phyloP scores from a whole-genome alignment of 305 asterid species.

The Euphrasia arctica region DNA sequence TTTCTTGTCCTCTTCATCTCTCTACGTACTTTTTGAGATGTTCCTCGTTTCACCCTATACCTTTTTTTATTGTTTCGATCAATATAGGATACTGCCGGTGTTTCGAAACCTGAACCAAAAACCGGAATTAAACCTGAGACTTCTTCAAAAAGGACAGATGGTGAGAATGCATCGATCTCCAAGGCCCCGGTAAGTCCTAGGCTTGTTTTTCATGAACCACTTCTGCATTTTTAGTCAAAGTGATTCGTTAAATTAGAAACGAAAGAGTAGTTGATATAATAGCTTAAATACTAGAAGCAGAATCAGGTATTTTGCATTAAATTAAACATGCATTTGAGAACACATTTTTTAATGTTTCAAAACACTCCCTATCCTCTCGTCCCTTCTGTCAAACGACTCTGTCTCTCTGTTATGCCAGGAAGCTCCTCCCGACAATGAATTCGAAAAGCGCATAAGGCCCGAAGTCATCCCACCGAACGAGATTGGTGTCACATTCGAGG shows the following conservation, averaged over 20 bases:
- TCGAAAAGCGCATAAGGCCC: slow-evolving; percentile 88
- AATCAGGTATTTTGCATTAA: no score
- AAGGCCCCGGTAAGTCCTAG: slow-evolving; percentile 57
- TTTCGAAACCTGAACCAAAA: slow-evolving; percentile 38
- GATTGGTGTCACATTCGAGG: slow-evolving; percentile 82
- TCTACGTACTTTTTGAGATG: slow-evolving; percentile 17
- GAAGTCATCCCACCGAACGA: slow-evolving; percentile 90
- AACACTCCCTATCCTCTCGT: background rate
- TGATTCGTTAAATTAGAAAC: background rate
- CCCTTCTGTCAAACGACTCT: background rate
- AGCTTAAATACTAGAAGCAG: no score
- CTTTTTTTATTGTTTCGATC: slow-evolving; percentile 16
- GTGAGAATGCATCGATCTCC: slow-evolving; percentile 44
- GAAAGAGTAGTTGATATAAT: background rate
- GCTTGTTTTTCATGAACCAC: slow-evolving; percentile 11
- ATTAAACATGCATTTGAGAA: no score
- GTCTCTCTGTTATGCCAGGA: slow-evolving; percentile 43
- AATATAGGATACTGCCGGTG: slow-evolving; percentile 42
- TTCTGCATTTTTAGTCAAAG: background rate
- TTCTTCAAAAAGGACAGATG: slow-evolving; percentile 46
- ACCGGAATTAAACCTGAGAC: slow-evolving; percentile 48
- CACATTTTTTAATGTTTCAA: no score
- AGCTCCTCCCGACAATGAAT: slow-evolving; percentile 80
- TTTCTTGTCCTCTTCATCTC: slow-evolving; percentile 18
- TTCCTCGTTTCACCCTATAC: slow-evolving; percentile 4